Base-by-base conservation (phyloP, 2,329 filamentous ascomycete genomes). In the Dactylellina drechsleri region DNA sequence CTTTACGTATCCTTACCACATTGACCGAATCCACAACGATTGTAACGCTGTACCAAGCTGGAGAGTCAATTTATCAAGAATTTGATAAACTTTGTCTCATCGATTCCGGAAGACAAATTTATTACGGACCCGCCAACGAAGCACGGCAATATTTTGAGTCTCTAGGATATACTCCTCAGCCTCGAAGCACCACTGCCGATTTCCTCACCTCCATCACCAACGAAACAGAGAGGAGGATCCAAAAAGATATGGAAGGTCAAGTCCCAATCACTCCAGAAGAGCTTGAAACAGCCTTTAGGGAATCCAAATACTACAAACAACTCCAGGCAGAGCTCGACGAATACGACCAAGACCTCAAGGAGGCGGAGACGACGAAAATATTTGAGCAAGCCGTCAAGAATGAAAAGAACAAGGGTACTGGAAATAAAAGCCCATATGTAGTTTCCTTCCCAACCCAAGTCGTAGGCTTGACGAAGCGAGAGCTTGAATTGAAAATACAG, bases 61-160 rank as follows among this genome's bases (percentile, higher is more conserved):
- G 88, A 64, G 88, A 91, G 80, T 87, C 86, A 20, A 90, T 91
- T 74, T 91, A 90, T 79, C 85, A 89, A 76, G 83, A 91, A 36
- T 91, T 93, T 86, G 91, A 95, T 80, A 93, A 93, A 81, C 91
- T 93, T 1, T 81, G 93, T 59, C 87, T 93, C 18, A 91, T 94
- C 62, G 90, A 93, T 77, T 83, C 87, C 58, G 91, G 91, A 0
- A 87, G 88, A 3, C 87, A 89, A 82, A 86, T 91, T 64, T 92
- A 87, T 82, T 87, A 88, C 79, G 90, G 90, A 0, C 87, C 86
- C 1, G 85, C 86, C 2, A 82, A 83, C n/a, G 84, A 87, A 52
- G 90, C 90, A 2, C 86, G 85, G 66, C 83, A 86, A 68, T 92
- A 91, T 81, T 91, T 92, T 79, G 84, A 88, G 71, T 84, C 88